Evolutionary conservation across 345 rosid genomes (phyloP).

Genomic region (Pistacia atlantica): DNA sequence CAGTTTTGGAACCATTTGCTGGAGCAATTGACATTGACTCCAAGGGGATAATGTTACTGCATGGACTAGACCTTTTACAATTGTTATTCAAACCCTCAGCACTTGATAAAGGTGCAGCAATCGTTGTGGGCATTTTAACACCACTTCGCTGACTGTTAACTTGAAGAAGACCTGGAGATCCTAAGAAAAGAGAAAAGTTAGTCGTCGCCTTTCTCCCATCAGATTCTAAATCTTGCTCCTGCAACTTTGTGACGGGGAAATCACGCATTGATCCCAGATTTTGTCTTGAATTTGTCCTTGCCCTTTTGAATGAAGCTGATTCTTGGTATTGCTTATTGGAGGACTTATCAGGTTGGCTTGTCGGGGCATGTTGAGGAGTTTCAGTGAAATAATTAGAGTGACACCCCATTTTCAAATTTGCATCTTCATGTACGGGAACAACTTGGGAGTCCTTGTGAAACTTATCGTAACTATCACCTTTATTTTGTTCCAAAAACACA

Average conservation of each 20-base stretch:
- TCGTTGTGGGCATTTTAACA: not conserved
- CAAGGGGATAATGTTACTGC: not conserved
- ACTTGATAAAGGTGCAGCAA: slow-evolving; percentile 10
- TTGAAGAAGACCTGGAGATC: slow-evolving; percentile 11
- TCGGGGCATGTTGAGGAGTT: not conserved
- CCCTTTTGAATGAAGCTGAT: slow-evolving; percentile 11
- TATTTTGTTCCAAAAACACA: not conserved
- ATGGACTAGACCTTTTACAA: not conserved
- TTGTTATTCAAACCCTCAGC: slow-evolving; percentile 17
- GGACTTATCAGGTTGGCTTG: not conserved
- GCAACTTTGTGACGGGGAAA: not conserved
- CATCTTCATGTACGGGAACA: slow-evolving; percentile 30
- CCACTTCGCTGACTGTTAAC: not conserved
- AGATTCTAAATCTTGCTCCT: slow-evolving; percentile 15
- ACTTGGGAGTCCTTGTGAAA: slow-evolving; percentile 28
- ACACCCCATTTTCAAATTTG: not conserved
- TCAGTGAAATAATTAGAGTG: not conserved
- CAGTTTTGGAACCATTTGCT: slow-evolving; percentile 1
- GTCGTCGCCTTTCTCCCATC: slow-evolving; percentile 4
- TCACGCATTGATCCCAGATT: not conserved
- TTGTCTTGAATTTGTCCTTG: slow-evolving; percentile 7
- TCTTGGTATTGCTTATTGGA: not conserved
- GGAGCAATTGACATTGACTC: slow-evolving; percentile 1
- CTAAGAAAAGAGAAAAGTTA: slow-evolving; percentile 33
- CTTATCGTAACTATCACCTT: not conserved